phyloP scores from a whole-genome alignment of 495 filamentous ascomycete species.

The Parmelia sp. region DNA sequence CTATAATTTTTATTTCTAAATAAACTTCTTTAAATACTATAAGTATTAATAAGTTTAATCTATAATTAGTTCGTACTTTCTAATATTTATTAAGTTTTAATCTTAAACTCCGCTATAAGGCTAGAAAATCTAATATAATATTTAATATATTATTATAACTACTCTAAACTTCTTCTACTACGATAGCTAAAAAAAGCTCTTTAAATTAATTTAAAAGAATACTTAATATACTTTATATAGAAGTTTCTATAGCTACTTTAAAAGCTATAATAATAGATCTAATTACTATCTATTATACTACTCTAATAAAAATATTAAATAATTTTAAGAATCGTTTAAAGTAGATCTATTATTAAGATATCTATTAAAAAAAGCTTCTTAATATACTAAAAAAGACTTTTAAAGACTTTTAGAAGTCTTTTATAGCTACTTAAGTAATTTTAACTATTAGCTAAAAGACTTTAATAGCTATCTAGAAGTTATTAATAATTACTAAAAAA shows the following conservation, averaged over 20 bases:
- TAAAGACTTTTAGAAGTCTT: too few species aligned
- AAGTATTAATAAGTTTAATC: too few species aligned
- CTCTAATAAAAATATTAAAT: neutral
- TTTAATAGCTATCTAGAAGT: too few species aligned
- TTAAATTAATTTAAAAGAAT: neutral
- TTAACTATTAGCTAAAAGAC: too few species aligned
- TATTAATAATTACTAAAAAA: too few species aligned
- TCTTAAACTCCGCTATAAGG: slow-evolving; percentile 6
- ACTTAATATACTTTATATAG: neutral
- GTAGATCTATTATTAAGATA: neutral
- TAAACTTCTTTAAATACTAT: too few species aligned
- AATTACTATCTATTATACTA: neutral
- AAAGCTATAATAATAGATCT: neutral
- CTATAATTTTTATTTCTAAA: too few species aligned
- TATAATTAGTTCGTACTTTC: too few species aligned
- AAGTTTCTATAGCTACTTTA: neutral
- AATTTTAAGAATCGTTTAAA: neutral
- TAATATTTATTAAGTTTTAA: slow-evolving; percentile 19
- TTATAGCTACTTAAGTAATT: too few species aligned
- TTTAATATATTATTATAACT: too few species aligned
- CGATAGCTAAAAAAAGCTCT: too few species aligned
- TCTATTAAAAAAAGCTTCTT: neutral
- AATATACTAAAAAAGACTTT: neutral
- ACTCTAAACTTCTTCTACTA: neutral
- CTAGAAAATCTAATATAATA: too few species aligned